Evolutionary conservation across 2,329 filamentous ascomycete species (phyloP).

Genomic region (Alternaria sp.): DNA sequence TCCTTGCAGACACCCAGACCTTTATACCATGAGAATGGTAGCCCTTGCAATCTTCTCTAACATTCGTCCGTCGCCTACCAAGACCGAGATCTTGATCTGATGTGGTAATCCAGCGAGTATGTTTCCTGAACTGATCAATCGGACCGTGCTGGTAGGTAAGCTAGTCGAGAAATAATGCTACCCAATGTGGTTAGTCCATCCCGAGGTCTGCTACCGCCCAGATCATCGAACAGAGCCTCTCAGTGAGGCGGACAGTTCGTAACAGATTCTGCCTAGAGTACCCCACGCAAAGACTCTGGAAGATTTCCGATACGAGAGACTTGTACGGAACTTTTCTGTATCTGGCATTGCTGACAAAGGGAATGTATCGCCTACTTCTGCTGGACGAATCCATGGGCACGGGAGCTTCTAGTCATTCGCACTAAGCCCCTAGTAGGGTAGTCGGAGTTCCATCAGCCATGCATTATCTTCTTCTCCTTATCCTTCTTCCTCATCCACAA

Average conservation of each 20-base stretch:
- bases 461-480: neutral
- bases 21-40: neutral
- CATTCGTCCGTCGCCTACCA: neutral
- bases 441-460: neutral
- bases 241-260: neutral
- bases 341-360: neutral
- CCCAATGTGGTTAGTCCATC: neutral
- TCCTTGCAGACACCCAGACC: neutral
- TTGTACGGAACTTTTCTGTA: neutral
- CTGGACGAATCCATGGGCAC: neutral
- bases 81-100: neutral
- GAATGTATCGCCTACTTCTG: neutral
- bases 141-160: neutral
- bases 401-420: neutral
- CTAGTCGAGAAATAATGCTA: slow-evolving; percentile 2
- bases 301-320: neutral
- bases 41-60: neutral
- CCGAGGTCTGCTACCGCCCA: neutral
- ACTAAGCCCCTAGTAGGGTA: neutral
- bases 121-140: neutral
- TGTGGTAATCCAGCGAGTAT: slow-evolving; percentile 2
- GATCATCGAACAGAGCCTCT: slow-evolving; percentile 2
- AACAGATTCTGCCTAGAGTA: neutral
- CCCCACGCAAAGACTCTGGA: neutral
- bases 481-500: neutral